Conservation (phyloP, 768 basidiomycete species). For the Podaxis sp. region DNA sequence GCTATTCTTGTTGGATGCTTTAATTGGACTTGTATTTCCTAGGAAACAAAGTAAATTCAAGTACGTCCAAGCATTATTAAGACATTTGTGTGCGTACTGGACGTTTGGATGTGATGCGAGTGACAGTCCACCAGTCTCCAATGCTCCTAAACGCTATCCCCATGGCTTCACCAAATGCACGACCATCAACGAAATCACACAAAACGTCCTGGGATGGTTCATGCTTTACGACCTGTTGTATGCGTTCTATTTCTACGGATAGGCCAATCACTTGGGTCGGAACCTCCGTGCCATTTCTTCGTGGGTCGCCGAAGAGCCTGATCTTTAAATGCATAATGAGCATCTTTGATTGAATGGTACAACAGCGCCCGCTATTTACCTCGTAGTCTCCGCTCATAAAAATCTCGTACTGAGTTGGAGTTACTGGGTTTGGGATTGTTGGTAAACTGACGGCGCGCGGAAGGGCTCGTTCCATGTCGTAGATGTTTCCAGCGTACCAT, state of each 20-base stretch:
- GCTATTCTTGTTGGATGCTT: slow-evolving; percentile 36
- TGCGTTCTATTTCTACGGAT: slow-evolving; percentile 36
- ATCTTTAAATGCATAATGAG: slow-evolving; percentile 41
- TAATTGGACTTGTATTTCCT: slow-evolving; percentile 28
- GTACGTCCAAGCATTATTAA: background rate
- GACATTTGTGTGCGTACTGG: background rate
- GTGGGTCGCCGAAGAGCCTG: slow-evolving; percentile 78
- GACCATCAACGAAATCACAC: slow-evolving; percentile 72
- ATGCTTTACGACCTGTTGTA: slow-evolving; percentile 26
- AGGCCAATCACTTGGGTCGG: slow-evolving; percentile 59
- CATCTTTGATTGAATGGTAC: background rate
- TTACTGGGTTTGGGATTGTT: slow-evolving; percentile 30
- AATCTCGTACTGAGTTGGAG: slow-evolving; percentile 56
- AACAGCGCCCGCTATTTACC: slow-evolving; percentile 29
- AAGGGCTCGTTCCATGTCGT: slow-evolving; percentile 52
- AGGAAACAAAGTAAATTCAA: background rate
- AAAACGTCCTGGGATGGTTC: slow-evolving; percentile 50
- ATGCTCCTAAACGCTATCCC: slow-evolving; percentile 59
- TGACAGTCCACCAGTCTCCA: slow-evolving; percentile 54
- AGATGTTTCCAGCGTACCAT: slow-evolving; percentile 91
- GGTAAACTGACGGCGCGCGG: slow-evolving; percentile 49
- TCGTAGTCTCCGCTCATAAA: slow-evolving; percentile 84
- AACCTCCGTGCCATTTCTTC: slow-evolving; percentile 27
- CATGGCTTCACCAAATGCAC: slow-evolving; percentile 65
- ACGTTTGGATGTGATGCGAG: background rate